phyloP scores from a whole-genome alignment of 805 yeast species.

The Candida wancherniae region DNA sequence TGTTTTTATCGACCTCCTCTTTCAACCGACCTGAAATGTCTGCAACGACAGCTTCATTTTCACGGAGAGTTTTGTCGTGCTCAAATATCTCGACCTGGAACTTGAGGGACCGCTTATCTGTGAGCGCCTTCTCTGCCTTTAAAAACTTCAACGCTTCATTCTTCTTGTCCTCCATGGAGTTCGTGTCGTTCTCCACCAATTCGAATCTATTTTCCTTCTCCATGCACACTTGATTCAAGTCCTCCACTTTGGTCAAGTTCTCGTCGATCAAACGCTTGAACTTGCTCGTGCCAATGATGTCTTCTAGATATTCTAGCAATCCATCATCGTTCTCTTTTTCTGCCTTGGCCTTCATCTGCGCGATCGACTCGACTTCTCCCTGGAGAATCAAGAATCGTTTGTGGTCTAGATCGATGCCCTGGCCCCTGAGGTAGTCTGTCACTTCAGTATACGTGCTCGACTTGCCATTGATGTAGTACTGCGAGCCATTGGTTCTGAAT shows the following conservation, averaged over 20 bases:
- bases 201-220: constrained; percentile 79
- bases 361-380: constrained; percentile 97
- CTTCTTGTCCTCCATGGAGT: constrained; percentile 59
- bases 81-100: constrained; percentile 48
- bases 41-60: constrained; percentile 33
- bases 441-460: constrained; percentile 76
- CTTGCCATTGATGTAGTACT: constrained; percentile 67
- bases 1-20: constrained; percentile 39
- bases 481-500: constrained; percentile 66
- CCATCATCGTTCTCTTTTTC: constrained; percentile 93
- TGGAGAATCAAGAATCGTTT: constrained; percentile 91
- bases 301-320: constrained; percentile 86
- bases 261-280: constrained; percentile 76
- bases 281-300: constrained; percentile 89
- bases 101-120: constrained; percentile 48
- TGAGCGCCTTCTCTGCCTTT: constrained; percentile 56
- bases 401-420: constrained; percentile 93
- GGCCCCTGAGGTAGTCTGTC: constrained; percentile 61
- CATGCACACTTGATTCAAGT: constrained; percentile 70
- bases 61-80: constrained; percentile 36
- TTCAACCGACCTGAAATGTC: constrained; percentile 40
- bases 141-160: constrained; percentile 65
- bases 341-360: constrained; percentile 98
- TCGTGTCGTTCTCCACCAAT: constrained; percentile 73
- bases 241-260: constrained; percentile 55